Conservation (phyloP, 202 grass and related monocot species). For the Eragrostis tef region DNA sequence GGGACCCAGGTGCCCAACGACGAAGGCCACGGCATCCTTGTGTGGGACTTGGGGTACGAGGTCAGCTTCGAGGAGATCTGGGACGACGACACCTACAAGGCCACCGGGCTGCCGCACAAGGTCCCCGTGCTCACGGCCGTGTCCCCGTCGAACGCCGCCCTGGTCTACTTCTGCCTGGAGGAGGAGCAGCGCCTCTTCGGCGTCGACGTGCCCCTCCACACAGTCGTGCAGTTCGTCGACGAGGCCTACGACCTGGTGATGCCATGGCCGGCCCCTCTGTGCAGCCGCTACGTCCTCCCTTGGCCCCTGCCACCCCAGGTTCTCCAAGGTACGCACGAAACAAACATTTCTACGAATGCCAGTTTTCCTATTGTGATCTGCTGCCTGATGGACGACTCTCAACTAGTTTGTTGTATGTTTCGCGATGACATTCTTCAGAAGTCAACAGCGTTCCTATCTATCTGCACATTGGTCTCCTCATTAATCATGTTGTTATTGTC, state of each 20-base stretch:
- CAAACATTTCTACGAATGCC: not conserved
- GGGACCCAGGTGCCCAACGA: not conserved
- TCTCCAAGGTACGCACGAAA: not conserved
- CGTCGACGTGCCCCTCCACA: not conserved
- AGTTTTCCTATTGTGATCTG: not conserved
- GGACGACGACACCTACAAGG: not conserved
- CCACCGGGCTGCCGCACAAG: not conserved
- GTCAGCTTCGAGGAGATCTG: slow-evolving; percentile 12
- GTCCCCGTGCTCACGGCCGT: slow-evolving; percentile 1
- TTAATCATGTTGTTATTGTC: too few relatives aligned
- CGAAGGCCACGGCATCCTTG: too few relatives aligned
- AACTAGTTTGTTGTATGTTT: not conserved
- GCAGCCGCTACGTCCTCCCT: slow-evolving; percentile 22
- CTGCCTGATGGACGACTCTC: not conserved
- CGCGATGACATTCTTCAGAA: not conserved
- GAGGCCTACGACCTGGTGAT: not conserved
- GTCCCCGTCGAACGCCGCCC: not conserved
- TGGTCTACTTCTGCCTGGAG: slow-evolving; percentile 9
- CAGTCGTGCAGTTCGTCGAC: not conserved
- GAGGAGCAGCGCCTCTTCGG: not conserved
- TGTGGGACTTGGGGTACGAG: not conserved
- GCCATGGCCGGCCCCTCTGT: not conserved
- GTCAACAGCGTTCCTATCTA: not conserved
- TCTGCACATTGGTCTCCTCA: not conserved
- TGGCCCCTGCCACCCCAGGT: not conserved